Conservation (phyloP, 2,329 filamentous ascomycete genomes). For the Samsoniella hepiali region DNA sequence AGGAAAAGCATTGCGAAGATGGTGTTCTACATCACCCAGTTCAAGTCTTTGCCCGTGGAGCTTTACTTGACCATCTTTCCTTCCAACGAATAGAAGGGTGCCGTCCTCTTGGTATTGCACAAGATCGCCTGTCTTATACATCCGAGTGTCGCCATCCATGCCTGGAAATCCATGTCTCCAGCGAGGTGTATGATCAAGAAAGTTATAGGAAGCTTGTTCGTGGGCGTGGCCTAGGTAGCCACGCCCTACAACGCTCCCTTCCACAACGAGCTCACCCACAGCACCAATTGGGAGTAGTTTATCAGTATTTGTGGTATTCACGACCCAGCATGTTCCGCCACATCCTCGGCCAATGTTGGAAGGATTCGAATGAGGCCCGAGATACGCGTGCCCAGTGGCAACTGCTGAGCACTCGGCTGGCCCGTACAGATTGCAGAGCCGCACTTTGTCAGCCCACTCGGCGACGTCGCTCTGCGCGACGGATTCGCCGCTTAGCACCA, state of each 20-base stretch:
- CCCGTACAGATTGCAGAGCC: slow-evolving; percentile 5
- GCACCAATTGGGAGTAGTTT: slow-evolving; percentile 18
- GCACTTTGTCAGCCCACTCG: neutral
- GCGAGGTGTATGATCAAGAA: neutral
- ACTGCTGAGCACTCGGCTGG: slow-evolving; percentile 1
- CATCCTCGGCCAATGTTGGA: slow-evolving; percentile 13
- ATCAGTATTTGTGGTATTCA: neutral
- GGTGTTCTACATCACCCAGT: slow-evolving; percentile 29
- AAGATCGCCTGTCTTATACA: slow-evolving; percentile 26
- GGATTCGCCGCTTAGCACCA: slow-evolving; percentile 1
- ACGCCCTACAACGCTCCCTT: slow-evolving; percentile 19
- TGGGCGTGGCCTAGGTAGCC: slow-evolving; percentile 18
- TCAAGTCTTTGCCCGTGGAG: slow-evolving; percentile 53
- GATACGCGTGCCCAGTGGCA: neutral
- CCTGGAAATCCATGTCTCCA: neutral
- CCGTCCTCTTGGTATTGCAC: slow-evolving; percentile 33
- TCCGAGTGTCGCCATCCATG: slow-evolving; percentile 2
- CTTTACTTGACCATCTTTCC: slow-evolving; percentile 55
- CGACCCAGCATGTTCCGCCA: slow-evolving; percentile 10
- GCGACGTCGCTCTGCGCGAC: neutral
- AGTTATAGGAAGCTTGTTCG: slow-evolving; percentile 24
- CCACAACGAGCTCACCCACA: slow-evolving; percentile 23
- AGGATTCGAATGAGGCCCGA: neutral
- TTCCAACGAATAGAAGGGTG: slow-evolving; percentile 40
- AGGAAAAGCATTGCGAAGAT: neutral